Conservation (phyloP, 2,329 filamentous ascomycete species). For the Sphaerulina musiva region DNA sequence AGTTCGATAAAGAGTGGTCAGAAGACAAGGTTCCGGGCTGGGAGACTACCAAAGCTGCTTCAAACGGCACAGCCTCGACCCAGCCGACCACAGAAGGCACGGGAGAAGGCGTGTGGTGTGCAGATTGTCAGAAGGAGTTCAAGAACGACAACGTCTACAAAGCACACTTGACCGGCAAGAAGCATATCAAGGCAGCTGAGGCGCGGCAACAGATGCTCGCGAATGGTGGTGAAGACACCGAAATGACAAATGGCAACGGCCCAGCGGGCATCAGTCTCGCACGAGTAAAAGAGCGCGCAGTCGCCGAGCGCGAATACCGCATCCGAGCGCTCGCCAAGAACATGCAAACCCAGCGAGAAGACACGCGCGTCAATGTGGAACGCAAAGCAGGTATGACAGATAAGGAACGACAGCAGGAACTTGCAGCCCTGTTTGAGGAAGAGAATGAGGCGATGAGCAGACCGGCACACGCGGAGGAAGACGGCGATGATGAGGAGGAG, state of each 20-base stretch:
- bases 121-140: conserved; percentile 89
- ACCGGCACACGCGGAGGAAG: conserved; percentile 46
- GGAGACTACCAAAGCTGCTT: conserved; percentile 46
- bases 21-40: conserved; percentile 74
- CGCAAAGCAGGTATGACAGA: conserved; percentile 97
- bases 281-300: conserved; percentile 76
- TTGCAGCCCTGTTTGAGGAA: conserved; percentile 74
- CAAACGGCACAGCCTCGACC: conserved; percentile 23
- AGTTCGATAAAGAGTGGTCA: conserved; percentile 79
- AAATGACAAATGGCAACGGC: conserved; percentile 19
- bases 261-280: conserved; percentile 16
- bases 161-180: conserved; percentile 80
- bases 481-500: conserved; percentile 63
- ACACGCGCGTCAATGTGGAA: conserved; percentile 91
- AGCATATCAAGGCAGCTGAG: conserved; percentile 80
- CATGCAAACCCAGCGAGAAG: conserved; percentile 80
- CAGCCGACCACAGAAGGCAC: conserved; percentile 47
- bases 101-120: conserved; percentile 74
- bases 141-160: conserved; percentile 94
- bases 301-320: conserved; percentile 82
- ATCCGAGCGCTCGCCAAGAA: conserved; percentile 71
- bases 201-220: conserved; percentile 44
- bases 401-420: conserved; percentile 85
- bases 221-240: conserved; percentile 24
- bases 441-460: conserved; percentile 49